Percentiles rank a stretch among this genome's conserved stretches.
Evolutionary conservation across 345 rosid genomes (phyloP).

Genomic region (Boechera divaricarpa): DNA sequence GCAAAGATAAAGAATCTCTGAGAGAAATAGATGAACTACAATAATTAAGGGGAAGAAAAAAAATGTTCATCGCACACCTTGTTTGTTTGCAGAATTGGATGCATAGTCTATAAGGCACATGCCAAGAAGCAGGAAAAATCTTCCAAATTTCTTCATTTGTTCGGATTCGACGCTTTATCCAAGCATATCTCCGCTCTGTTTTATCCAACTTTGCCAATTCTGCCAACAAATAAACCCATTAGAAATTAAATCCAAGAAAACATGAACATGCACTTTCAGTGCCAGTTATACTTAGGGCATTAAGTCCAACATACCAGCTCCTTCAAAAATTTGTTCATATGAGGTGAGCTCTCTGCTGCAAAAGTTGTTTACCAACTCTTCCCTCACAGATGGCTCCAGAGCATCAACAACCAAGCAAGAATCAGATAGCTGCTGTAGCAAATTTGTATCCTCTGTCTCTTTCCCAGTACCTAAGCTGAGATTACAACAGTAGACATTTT

Average conservation of each 20-base stretch:
- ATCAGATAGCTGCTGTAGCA: conserved; percentile 90
- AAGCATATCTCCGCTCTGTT: conserved; percentile 94
- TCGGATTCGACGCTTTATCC: conserved; percentile 97
- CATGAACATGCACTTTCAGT: conserved; percentile 18
- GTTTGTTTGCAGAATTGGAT: conserved; percentile 97
- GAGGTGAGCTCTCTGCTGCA: conserved; percentile 98
- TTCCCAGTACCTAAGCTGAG: conserved; percentile 98
- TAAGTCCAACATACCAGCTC: conserved; percentile 78
- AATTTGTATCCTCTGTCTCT: conserved; percentile 86
- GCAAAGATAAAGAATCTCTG: conserved; percentile 16
- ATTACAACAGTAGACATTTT: conserved; percentile 36
- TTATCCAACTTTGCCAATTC: conserved; percentile 97
- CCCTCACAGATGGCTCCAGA: conserved; percentile 97
- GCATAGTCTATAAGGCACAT: conserved; percentile 91
- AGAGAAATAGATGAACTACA: too few relatives aligned
- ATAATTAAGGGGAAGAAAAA: too few relatives aligned
- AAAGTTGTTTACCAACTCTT: conserved; percentile 96
- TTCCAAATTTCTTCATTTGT: conserved; percentile 98
- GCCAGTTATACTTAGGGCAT: conserved; percentile 31
- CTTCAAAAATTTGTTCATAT: conserved; percentile 97
- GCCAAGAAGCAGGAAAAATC: conserved; percentile 95
- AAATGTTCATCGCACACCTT: too few relatives aligned
- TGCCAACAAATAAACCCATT: conserved; percentile 39
- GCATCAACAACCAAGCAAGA: conserved; percentile 98
- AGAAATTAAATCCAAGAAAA: conserved; percentile 13